phyloP scores from a whole-genome alignment of 2,329 filamentous ascomycete species.

The Aspergillus tamarii region DNA sequence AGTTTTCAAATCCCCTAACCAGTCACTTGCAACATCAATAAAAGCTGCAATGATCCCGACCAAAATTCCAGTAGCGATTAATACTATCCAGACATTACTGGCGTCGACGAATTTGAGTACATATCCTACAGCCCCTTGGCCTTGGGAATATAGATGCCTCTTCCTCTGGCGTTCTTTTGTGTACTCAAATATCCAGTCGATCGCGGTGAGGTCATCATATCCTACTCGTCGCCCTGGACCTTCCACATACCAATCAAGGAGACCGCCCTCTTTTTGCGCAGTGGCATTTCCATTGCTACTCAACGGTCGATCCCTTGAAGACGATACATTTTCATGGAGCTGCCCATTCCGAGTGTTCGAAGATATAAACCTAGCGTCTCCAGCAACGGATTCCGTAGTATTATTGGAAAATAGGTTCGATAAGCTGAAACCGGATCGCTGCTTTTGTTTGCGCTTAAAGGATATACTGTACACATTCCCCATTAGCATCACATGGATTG shows the following conservation, averaged over 20 bases:
- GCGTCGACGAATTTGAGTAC: constrained; percentile 75
- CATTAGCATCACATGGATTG: constrained; percentile 9
- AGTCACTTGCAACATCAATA: constrained; percentile 89
- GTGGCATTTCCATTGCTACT: constrained; percentile 31
- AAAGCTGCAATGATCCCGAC: constrained; percentile 83
- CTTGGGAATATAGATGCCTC: constrained; percentile 71
- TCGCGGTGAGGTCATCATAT: constrained; percentile 95
- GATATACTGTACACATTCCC: constrained; percentile 34
- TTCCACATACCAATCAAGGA: constrained; percentile 83
- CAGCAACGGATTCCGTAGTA: constrained; percentile 29
- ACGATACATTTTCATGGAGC: constrained; percentile 30
- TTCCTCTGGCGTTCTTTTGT: constrained; percentile 91
- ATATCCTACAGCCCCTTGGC: constrained; percentile 72
- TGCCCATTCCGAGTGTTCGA: constrained; percentile 30
- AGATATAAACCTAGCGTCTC: constrained; percentile 25
- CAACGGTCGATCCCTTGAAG: constrained; percentile 26
- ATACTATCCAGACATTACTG: constrained; percentile 87
- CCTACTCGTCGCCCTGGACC: constrained; percentile 86
- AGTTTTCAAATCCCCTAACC: constrained; percentile 89
- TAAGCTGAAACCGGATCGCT: constrained; percentile 42
- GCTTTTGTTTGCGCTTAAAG: constrained; percentile 49
- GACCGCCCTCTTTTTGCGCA: constrained; percentile 43
- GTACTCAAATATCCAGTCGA: constrained; percentile 99
- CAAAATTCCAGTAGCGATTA: constrained; percentile 81
- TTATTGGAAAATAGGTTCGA: constrained; percentile 42